Evolutionary conservation across 495 filamentous ascomycete genomes (phyloP).

Genomic region (Chaetomium fimeti): DNA sequence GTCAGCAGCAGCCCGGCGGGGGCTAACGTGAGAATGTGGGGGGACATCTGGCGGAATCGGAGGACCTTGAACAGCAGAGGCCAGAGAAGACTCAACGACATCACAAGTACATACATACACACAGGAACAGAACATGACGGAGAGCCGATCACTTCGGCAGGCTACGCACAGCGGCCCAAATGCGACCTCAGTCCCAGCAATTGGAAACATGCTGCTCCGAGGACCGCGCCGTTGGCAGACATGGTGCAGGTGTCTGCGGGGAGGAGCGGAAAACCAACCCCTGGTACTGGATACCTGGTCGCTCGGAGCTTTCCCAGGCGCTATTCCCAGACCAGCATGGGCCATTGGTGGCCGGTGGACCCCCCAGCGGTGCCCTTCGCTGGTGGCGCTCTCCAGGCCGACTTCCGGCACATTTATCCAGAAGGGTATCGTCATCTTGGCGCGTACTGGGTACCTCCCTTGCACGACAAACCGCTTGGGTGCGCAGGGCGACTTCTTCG

Average conservation of each 20-base stretch:
- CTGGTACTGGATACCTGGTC: slow-evolving; percentile 12
- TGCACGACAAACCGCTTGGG: slow-evolving; percentile 9
- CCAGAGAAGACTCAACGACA: not conserved
- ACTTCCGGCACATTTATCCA: slow-evolving; percentile 38
- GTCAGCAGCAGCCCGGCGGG: slow-evolving; percentile 12
- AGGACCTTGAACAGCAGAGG: too few relatives aligned
- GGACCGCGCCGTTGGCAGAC: not conserved
- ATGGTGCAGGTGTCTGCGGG: slow-evolving; percentile 4
- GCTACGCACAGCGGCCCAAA: slow-evolving; percentile 5
- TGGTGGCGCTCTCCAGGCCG: slow-evolving; percentile 3
- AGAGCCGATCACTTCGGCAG: not conserved
- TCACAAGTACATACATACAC: not conserved
- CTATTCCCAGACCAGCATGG: slow-evolving; percentile 13
- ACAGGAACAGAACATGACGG: not conserved
- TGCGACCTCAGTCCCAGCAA: slow-evolving; percentile 13
- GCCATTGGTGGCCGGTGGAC: not conserved
- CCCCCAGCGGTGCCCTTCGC: not conserved
- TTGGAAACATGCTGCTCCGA: slow-evolving; percentile 6
- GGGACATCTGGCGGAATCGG: not conserved
- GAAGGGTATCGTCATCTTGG: slow-evolving; percentile 29
- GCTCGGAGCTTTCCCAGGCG: slow-evolving; percentile 14
- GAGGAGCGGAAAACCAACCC: slow-evolving; percentile 1
- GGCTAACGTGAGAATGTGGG: not conserved
- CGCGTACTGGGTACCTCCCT: slow-evolving; percentile 31
- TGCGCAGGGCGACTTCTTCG: slow-evolving; percentile 5